These are phyloP conservation scores for Fusarium siculi DNA, from an alignment of 2,329 filamentous ascomycete genomes.

Conservation along the genomic window DNA sequence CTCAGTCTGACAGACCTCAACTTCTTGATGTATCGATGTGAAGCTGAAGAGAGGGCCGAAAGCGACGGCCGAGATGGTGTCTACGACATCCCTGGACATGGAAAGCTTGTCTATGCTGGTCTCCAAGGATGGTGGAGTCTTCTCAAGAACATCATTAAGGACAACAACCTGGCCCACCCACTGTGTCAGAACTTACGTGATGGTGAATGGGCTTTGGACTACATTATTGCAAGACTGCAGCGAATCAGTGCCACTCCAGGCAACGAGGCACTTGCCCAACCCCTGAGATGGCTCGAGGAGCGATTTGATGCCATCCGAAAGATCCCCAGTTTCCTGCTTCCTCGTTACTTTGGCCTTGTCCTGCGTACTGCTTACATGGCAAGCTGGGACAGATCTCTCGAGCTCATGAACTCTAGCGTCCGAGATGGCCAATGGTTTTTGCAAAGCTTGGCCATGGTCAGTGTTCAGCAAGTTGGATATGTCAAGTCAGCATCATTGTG, in stretches of 20 bases:
- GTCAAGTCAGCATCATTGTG: constrained; percentile 92
- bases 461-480: constrained; percentile 87
- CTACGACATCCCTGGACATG: constrained; percentile 86
- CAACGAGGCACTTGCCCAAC: constrained; percentile 70
- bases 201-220: constrained; percentile 93
- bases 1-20: constrained; percentile 87
- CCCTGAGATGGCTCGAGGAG: constrained; percentile 81
- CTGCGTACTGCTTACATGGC: constrained; percentile 89
- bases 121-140: constrained; percentile 99
- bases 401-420: constrained; percentile 81
- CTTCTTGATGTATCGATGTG: constrained; percentile 89
- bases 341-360: constrained; percentile 91
- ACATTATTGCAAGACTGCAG: constrained; percentile 81
- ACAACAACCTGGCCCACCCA: constrained; percentile 93
- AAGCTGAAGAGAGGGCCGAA: constrained; percentile 84
- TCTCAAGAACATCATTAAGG: constrained; percentile 81
- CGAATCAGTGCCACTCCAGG: constrained; percentile 72
- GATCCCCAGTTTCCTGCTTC: constrained; percentile 89
- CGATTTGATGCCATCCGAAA: constrained; percentile 87
- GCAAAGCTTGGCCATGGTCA: constrained; percentile 89
- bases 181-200: constrained; percentile 92
- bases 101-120: constrained; percentile 90
- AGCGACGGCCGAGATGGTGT: constrained; percentile 85
- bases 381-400: constrained; percentile 80
- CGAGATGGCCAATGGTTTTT: constrained; percentile 87